phyloP scores from a whole-genome alignment of 2,329 filamentous ascomycete genomes.

The Trichoderma sp. region DNA sequence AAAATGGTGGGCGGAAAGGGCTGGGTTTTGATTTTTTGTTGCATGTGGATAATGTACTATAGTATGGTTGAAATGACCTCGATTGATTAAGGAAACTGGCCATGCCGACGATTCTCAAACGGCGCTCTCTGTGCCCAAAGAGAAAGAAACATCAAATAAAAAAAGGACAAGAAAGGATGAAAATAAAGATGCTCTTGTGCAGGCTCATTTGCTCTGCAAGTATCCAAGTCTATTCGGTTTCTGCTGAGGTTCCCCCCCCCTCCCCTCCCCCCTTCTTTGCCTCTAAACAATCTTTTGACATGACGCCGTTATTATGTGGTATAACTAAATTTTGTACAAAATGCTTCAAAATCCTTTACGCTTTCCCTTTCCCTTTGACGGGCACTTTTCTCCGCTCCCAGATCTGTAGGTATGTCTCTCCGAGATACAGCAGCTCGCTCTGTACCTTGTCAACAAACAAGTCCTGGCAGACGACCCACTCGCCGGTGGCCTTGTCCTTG shows the following conservation, averaged over 20 bases:
- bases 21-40: slow-evolving; percentile 11
- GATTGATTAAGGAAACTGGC: not conserved
- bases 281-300: not conserved
- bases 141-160: not conserved
- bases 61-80: slow-evolving; percentile 24
- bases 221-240: slow-evolving; percentile 8
- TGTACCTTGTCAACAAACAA: slow-evolving; percentile 88
- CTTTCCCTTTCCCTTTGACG: slow-evolving; percentile 34
- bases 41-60: slow-evolving; percentile 30
- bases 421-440: slow-evolving; percentile 86
- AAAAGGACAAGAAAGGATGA: slow-evolving; percentile 25
- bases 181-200: slow-evolving; percentile 20
- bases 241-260: not conserved
- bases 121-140: slow-evolving; percentile 25
- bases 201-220: slow-evolving; percentile 17
- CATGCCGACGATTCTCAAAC: not conserved
- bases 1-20: slow-evolving; percentile 28
- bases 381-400: slow-evolving; percentile 80
- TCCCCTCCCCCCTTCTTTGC: not conserved
- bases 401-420: slow-evolving; percentile 93
- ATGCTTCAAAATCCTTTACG: not conserved
- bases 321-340: slow-evolving; percentile 2
- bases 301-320: slow-evolving; percentile 3
- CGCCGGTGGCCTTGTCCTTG: slow-evolving; percentile 75
- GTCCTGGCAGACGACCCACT: slow-evolving; percentile 95